phyloP scores from a whole-genome alignment of 257 asterid species.

The Solanum appendiculatum region DNA sequence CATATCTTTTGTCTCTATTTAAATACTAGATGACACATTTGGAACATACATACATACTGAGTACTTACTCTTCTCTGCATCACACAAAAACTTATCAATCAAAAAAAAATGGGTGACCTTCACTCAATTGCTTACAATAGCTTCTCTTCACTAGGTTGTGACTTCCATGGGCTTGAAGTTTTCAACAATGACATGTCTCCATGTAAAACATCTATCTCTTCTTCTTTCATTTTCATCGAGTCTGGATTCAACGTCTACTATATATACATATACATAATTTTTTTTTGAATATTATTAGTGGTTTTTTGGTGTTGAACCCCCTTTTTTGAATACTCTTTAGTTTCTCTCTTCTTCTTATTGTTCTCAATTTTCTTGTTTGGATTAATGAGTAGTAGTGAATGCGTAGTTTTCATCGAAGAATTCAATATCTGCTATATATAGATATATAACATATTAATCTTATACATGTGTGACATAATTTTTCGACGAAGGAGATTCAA shows the following conservation, averaged over 20 bases:
- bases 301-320: background rate
- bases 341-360: background rate
- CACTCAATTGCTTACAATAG: slow-evolving; percentile 41
- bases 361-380: background rate
- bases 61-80: background rate
- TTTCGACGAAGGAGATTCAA: background rate
- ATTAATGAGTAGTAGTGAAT: background rate
- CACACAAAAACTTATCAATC: background rate
- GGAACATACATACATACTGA: background rate
- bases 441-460: background rate
- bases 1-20: background rate
- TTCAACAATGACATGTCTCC: slow-evolving; percentile 51
- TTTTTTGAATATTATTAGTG: background rate
- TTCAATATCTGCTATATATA: background rate
- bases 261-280: background rate
- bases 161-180: slow-evolving; percentile 49
- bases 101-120: slow-evolving; percentile 30
- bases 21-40: background rate
- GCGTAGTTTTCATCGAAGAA: background rate
- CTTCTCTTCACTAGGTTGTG: slow-evolving; percentile 29
- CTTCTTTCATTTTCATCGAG: background rate
- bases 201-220: slow-evolving; percentile 5
- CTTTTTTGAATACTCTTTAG: background rate
- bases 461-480: background rate
- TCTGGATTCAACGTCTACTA: background rate